Conservation (phyloP, 306 rosid genomes). For the Abrus pulchellus region DNA sequence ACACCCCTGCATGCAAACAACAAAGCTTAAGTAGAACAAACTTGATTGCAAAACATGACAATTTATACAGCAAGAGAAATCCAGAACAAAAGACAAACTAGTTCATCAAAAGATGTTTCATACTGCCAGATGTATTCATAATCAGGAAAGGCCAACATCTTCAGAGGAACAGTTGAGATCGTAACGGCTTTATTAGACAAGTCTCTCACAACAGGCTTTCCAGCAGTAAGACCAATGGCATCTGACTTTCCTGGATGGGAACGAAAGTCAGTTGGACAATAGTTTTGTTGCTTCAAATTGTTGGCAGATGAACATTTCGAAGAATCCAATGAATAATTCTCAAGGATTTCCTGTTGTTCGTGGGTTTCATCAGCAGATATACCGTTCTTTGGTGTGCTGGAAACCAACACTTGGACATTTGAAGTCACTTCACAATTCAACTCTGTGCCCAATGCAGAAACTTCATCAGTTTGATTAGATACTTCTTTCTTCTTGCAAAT, state of each 20-base stretch:
- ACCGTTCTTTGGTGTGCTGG: constrained; percentile 60
- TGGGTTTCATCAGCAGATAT: constrained; percentile 57
- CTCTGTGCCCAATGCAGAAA: constrained; percentile 60
- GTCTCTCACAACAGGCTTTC: constrained; percentile 59
- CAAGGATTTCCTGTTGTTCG: constrained; percentile 58
- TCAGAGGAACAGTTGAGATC: constrained; percentile 52
- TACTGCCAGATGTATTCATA: constrained; percentile 93
- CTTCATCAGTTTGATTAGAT: constrained; percentile 65
- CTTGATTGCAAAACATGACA: constrained; percentile 32
- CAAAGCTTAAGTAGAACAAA: constrained; percentile 40
- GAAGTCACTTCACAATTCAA: constrained; percentile 59
- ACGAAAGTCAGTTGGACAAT: constrained; percentile 49
- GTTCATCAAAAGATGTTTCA: constrained; percentile 51
- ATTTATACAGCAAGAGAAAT: constrained; percentile 28
- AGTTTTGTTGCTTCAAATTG: constrained; percentile 53
- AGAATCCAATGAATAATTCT: constrained; percentile 55
- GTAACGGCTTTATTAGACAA: constrained; percentile 54
- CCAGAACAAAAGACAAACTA: constrained; percentile 42
- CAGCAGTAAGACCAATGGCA: constrained; percentile 49
- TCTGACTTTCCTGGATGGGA: constrained; percentile 57
- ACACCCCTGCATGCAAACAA: constrained; percentile 73
- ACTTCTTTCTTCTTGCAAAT: constrained; percentile 77
- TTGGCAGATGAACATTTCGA: constrained; percentile 50
- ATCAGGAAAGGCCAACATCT: constrained; percentile 76
- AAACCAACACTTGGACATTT: constrained; percentile 57